Conservation (phyloP, 2,329 filamentous ascomycete species). For the Colletotrichum falcatum region DNA sequence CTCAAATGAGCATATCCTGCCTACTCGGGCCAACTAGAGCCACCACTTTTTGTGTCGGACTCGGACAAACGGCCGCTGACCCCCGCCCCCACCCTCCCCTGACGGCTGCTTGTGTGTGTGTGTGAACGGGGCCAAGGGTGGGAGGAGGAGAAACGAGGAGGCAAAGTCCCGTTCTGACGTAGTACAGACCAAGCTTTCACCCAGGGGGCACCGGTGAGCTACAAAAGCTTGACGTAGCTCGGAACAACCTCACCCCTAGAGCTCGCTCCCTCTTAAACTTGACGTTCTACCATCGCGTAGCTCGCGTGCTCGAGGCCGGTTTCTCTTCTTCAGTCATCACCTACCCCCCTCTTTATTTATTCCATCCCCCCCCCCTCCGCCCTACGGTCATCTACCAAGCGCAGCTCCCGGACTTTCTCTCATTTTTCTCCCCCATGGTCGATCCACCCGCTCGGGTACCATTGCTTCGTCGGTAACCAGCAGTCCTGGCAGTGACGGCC, state of each 20-base stretch:
- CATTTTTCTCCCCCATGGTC: too few species aligned
- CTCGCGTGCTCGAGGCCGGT: background rate
- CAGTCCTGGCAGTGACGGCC: background rate
- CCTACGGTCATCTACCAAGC: background rate
- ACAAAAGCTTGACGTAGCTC: conserved; percentile 1
- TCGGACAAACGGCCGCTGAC: background rate
- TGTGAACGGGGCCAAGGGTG: conserved; percentile 5
- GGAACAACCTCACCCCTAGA: background rate
- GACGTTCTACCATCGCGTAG: background rate
- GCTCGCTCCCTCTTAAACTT: background rate
- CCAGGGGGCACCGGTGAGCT: background rate
- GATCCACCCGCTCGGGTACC: background rate
- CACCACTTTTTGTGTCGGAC: background rate
- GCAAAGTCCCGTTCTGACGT: conserved; percentile 26
- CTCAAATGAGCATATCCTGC: background rate
- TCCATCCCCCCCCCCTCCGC: background rate
- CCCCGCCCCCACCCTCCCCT: background rate
- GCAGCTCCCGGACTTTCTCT: too few species aligned
- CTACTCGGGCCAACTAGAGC: background rate
- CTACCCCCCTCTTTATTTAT: background rate
- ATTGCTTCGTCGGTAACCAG: background rate
- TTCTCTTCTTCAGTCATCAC: background rate
- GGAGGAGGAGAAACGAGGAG: conserved; percentile 5
- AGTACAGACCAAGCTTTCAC: conserved; percentile 22
- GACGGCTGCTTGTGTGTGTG: background rate